Evolutionary conservation across 768 basidiomycete genomes (phyloP), one percentile per base, ranked within the genome.

Genomic region (Suillus variegatus): DNA sequence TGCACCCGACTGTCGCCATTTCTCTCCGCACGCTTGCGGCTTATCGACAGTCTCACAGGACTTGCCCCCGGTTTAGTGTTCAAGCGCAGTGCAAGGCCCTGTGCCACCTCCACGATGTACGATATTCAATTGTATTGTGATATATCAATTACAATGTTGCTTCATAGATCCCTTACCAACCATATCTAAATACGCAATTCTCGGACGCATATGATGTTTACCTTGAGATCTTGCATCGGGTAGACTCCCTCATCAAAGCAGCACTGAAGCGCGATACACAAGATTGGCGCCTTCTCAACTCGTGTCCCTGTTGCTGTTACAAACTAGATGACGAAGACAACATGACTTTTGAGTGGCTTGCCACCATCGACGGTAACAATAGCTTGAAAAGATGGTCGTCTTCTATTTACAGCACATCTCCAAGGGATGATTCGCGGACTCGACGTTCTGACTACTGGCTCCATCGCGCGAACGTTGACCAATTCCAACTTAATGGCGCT

Each of bases 1-100:
- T 51, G 5, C 49, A 51, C 7, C 25, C 6, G 3, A 61, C 46
- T 1, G 20, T 72, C 22, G 66, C 72, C 2, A 64, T 75, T 20
- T 70, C 70, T 0, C 51, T 71, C 0, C 58, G 49, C 6, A 73
- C 63, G 0, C 67, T 76, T 38, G 64, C 68, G 1, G 40, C 56
- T 0, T 67, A 63, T 36, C 32, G 41, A 1, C 66, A 70, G 43
- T 1, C 14, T 1, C 69, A 72, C n/a, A 38, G 13, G 9, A 43
- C 35, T 0, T 69, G 66, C 28, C 69, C 67, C 0, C 18, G 32
- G 1, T 70, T 70, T 4, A 47, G 56, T 3, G 63, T 71, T 10
- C 67, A 70, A 35, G 65, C 40, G 2, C 62, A 64, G 20, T 44
- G 41, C 5, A 64, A 66, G 16, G 3, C 25, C 6, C 14, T 66